These are phyloP conservation scores for Remersonia thermophila DNA, from an alignment of 2,329 filamentous ascomycete genomes.

Conservation along the genomic window DNA sequence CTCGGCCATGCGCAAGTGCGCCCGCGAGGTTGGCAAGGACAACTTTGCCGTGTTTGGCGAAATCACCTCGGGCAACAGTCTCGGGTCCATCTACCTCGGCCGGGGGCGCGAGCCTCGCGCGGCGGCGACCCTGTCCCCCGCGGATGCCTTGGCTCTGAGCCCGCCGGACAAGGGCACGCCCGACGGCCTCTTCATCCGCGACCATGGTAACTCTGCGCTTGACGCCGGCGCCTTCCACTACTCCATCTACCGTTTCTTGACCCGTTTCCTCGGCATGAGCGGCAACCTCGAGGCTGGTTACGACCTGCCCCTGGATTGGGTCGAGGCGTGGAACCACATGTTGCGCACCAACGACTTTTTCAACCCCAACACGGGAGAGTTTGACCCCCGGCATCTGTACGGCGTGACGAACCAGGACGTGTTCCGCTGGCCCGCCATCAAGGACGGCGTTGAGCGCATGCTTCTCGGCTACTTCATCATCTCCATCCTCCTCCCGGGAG, in stretches of 20 bases:
- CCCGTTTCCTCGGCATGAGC: slow-evolving; percentile 47
- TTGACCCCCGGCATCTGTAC: slow-evolving; percentile 51
- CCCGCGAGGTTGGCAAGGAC: slow-evolving; percentile 41
- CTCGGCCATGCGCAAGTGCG: slow-evolving; percentile 43
- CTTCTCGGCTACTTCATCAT: slow-evolving; percentile 46
- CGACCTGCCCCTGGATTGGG: slow-evolving; percentile 41
- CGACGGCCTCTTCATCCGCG: slow-evolving; percentile 28
- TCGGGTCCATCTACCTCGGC: slow-evolving; percentile 50
- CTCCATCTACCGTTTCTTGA: slow-evolving; percentile 49
- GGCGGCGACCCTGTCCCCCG: slow-evolving; percentile 28
- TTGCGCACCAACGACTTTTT: slow-evolving; percentile 34
- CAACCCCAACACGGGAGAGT: slow-evolving; percentile 21
- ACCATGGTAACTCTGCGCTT: slow-evolving; percentile 38
- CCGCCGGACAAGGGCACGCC: slow-evolving; percentile 31
- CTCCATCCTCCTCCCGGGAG: slow-evolving; percentile 46
- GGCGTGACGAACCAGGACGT: slow-evolving; percentile 53
- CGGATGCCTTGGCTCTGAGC: slow-evolving; percentile 32
- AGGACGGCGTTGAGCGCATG: slow-evolving; percentile 42
- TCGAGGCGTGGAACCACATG: slow-evolving; percentile 39
- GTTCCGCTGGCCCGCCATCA: slow-evolving; percentile 49
- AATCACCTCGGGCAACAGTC: slow-evolving; percentile 48
- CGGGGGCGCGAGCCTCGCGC: slow-evolving; percentile 36
- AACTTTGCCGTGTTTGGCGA: slow-evolving; percentile 55
- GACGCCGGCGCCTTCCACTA: slow-evolving; percentile 53
- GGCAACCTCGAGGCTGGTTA: slow-evolving; percentile 41